Conservation (phyloP, 164 flowering plant genomes). For the Hamamelis virginiana region DNA sequence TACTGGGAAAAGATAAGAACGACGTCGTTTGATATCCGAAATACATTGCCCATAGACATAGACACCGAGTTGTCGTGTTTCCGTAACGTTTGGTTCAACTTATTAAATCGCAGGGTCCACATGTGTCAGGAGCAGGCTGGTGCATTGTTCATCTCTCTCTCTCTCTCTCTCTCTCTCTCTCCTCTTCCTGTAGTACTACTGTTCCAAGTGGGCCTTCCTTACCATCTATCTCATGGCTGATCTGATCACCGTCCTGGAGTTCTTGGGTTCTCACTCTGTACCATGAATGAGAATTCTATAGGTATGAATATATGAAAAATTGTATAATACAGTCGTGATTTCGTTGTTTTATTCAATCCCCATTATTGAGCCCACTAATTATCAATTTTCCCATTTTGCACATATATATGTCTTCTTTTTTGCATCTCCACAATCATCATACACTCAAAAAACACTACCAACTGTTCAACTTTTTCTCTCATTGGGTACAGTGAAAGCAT, state of each 20-base stretch:
- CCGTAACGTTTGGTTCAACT: constrained; percentile 1
- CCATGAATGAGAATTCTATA: not conserved
- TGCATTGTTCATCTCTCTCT: not conserved
- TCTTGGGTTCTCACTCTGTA: not conserved
- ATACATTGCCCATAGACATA: not conserved
- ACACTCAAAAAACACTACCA: not conserved
- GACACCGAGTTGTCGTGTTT: too few relatives aligned
- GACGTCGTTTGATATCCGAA: too few relatives aligned
- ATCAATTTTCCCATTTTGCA: not conserved
- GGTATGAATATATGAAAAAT: not conserved
- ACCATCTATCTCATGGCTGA: not conserved
- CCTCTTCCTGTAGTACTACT: not conserved
- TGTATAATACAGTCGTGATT: not conserved
- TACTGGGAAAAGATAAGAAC: too few relatives aligned
- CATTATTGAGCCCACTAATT: not conserved
- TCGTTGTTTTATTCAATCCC: not conserved
- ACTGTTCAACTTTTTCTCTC: too few relatives aligned
- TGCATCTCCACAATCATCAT: not conserved
- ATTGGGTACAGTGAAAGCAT: not conserved
- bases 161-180: not conserved
- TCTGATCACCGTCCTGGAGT: not conserved
- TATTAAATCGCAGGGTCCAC: constrained; percentile 7
- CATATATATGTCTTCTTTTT: not conserved
- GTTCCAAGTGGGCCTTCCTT: not conserved
- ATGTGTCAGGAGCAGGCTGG: not conserved